Percentiles rank a stretch among this genome's conserved stretches.
Evolutionary conservation across 192 early-diverging fungal genomes (phyloP).

Genomic region (Podila verticillata): DNA sequence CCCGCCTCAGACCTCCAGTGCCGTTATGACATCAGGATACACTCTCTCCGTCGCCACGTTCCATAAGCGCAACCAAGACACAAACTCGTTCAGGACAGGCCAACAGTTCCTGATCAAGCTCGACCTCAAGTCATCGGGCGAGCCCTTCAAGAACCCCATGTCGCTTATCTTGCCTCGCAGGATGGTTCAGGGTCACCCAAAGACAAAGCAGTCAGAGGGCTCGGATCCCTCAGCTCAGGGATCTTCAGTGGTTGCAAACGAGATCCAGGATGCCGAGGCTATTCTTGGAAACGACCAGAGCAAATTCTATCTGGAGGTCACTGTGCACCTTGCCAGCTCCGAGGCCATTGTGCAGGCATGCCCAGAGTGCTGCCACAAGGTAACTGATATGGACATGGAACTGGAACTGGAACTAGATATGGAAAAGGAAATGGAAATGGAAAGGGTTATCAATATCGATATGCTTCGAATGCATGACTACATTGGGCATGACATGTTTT

Average conservation of each 20-base stretch:
- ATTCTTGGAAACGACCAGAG: slow-evolving; percentile 11
- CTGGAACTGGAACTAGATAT: too few relatives aligned
- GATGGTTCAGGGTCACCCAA: slow-evolving; percentile 43
- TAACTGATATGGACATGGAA: neutral
- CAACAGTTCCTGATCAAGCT: slow-evolving; percentile 47
- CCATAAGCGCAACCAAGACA: slow-evolving; percentile 47
- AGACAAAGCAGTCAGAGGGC: slow-evolving; percentile 28
- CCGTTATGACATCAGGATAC: slow-evolving; percentile 21
- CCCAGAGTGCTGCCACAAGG: slow-evolving; percentile 50
- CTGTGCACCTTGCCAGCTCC: slow-evolving; percentile 44
- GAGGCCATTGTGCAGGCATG: slow-evolving; percentile 45
- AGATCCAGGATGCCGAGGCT: slow-evolving; percentile 6
- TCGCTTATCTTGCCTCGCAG: slow-evolving; percentile 34
- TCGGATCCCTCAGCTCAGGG: neutral
- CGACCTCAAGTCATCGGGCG: slow-evolving; percentile 21
- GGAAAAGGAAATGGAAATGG: neutral
- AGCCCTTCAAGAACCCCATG: slow-evolving; percentile 41
- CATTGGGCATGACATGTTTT: too few relatives aligned
- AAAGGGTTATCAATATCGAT: neutral
- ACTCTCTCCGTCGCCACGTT: slow-evolving; percentile 41
- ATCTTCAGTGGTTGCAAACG: neutral
- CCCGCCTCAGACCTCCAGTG: slow-evolving; percentile 11
- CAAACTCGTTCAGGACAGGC: slow-evolving; percentile 46
- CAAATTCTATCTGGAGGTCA: slow-evolving; percentile 36
- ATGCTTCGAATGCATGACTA: too few relatives aligned